These are phyloP conservation scores for Phaffomyces thermotolerans DNA, from an alignment of 805 yeast genomes.

Conservation along the genomic window DNA sequence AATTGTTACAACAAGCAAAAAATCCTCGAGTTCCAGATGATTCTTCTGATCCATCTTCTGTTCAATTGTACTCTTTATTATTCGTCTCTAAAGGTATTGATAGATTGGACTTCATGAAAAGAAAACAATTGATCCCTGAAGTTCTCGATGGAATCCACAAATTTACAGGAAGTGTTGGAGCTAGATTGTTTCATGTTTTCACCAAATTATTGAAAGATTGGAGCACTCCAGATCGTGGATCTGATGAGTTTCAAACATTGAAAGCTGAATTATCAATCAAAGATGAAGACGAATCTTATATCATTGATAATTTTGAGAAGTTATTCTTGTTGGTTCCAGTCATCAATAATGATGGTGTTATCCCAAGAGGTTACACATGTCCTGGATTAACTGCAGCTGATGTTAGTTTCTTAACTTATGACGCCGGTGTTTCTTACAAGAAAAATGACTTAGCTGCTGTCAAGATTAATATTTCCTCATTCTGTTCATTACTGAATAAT, in stretches of 20 bases:
- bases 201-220: constrained; percentile 45
- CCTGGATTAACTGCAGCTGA: constrained; percentile 62
- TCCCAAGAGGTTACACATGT: constrained; percentile 39
- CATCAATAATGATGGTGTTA: constrained; percentile 28
- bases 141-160: constrained; percentile 40
- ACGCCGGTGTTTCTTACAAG: constrained; percentile 59
- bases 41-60: constrained; percentile 37
- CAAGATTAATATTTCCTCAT: constrained; percentile 35
- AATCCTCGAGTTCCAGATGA: constrained; percentile 38
- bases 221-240: constrained; percentile 42
- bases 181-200: constrained; percentile 57
- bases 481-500: constrained; percentile 29
- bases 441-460: constrained; percentile 36
- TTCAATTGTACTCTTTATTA: constrained; percentile 54
- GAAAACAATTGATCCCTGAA: constrained; percentile 36
- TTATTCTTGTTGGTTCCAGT: constrained; percentile 52
- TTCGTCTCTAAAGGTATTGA: constrained; percentile 65
- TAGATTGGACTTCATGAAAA: constrained; percentile 36
- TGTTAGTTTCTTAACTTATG: constrained; percentile 54
- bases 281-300: constrained; percentile 35
- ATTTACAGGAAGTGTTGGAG: constrained; percentile 31
- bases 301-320: constrained; percentile 43
- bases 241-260: constrained; percentile 33
- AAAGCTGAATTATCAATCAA: constrained; percentile 31
- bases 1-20: constrained; percentile 58